Base-by-base conservation (phyloP, 495 filamentous ascomycete species). In the Penicillium diatomitis region DNA sequence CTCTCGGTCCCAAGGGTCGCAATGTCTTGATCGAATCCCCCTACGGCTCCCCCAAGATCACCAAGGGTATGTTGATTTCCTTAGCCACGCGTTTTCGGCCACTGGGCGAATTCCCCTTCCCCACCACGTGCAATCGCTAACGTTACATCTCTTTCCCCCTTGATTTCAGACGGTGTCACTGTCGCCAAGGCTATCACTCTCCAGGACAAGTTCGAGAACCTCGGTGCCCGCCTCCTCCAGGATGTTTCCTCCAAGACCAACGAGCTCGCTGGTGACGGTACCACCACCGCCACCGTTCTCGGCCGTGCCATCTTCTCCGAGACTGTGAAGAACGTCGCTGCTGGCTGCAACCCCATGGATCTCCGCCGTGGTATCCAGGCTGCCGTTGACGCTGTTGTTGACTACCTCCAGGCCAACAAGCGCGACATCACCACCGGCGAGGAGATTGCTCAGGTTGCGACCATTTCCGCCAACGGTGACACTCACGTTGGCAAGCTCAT, bases 281-380 rank as follows among this genome's bases (percentile, higher is more conserved):
- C 92, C 53, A 98, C 92, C 51, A 95, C 89, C 47, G 92, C 92
- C 53, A 98, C 92, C 48, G 90, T 96, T 60, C 86, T 98, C 44
- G 94, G 90, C 58, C 88, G 91, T 58, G 88, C 91, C 64, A 98
- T 98, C 76, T 98, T 98, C 81, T 92, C 92, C 68, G 94, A 97
- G 80, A 96, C 90, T 40, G 92, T 97, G 64, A 97, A 97, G 84
- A 98, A 98, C 70, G 92, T 98, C 55, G 92, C 92, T 55, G 94
- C 92, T 49, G 92, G 92, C 55, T 98, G 94, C 85, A 98, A 97
- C 77, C 92, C 92, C 50, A 98, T 98, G 92, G 92, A 98, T 68
- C 82, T 98, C 55, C 83, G 92, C 64, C 82, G 92, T 57, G 92
- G 92, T 66, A 96, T 90, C 54, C 92, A 98, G 74, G 87, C 91